Evolutionary conservation across 1,139 yeast genomes (phyloP).

Genomic region (Saccharomyces hybrid): DNA sequence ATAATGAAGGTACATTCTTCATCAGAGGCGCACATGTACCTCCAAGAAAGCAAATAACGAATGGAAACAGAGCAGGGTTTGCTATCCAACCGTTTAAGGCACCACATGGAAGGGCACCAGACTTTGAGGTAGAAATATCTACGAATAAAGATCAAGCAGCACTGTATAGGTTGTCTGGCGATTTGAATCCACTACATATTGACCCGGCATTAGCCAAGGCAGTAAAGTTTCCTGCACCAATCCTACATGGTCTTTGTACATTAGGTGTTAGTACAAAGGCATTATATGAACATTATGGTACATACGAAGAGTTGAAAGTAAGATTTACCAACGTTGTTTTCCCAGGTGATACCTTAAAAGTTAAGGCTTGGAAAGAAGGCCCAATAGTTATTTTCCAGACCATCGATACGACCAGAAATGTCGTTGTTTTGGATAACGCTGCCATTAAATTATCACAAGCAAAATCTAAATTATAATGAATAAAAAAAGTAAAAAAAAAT

Average conservation of each 20-base stretch:
- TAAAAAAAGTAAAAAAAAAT: background rate
- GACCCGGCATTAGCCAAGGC: conserved; percentile 87
- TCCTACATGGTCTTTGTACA: conserved; percentile 86
- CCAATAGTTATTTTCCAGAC: conserved; percentile 74
- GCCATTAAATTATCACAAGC: conserved; percentile 56
- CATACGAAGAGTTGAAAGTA: conserved; percentile 77
- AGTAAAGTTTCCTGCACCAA: conserved; percentile 80
- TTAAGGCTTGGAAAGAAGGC: conserved; percentile 77
- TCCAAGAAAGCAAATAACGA: conserved; percentile 41
- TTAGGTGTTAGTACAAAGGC: conserved; percentile 77
- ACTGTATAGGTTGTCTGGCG: conserved; percentile 85
- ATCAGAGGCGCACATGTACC: conserved; percentile 73
- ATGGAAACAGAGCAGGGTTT: conserved; percentile 41
- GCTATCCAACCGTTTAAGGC: conserved; percentile 60
- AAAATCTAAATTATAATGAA: conserved; percentile 21
- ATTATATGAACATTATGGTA: conserved; percentile 72
- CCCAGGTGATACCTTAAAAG: conserved; percentile 90
- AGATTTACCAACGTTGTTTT: conserved; percentile 87
- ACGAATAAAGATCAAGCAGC: conserved; percentile 80
- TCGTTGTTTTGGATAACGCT: conserved; percentile 78
- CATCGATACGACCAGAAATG: conserved; percentile 69
- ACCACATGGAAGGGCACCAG: conserved; percentile 56
- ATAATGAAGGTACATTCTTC: conserved; percentile 81
- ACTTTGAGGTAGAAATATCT: conserved; percentile 50
- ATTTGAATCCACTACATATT: conserved; percentile 89